Evolutionary conservation across 495 filamentous ascomycete species (phyloP), one percentile per base, ranked within the genome.

Genomic region (Annulohypoxylon nitens): DNA sequence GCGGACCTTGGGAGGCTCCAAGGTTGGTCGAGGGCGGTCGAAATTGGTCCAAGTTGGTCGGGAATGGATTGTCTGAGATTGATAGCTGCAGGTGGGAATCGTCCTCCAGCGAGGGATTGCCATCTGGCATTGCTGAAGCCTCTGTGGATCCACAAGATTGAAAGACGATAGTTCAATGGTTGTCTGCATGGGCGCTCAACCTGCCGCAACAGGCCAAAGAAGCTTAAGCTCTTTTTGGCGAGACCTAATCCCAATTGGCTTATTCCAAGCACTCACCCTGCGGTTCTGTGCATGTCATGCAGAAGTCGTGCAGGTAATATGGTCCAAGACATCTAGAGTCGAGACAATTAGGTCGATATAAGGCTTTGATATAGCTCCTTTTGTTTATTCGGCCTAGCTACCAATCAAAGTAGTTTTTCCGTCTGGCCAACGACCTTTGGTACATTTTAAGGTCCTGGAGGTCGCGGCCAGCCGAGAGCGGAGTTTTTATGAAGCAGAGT

Each of bases 61-160:
- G 71, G 64, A 61, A 79, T 75, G 73, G 68, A 60, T 70, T 71
- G 68, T 64, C 64, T 67, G 64, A 74, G 72, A 67, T 74, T 71
- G 75, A 64, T 74, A 72, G 76, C 75, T 77, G 73, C 71, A 70
- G 63, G 71, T 76, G 70, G 68, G 62, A 69, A 68, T 67, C 75
- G 65, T 80, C 69, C 76, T 80, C 84, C 84, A 84, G 81, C 79
- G 75, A 83, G 71, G 79, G 78, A 26, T 75, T 83, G 84, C 83
- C 83, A 86, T 83, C 83, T 84, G 83, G 83, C 83, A 78, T 65
- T 78, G 78, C 79, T 70, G 71, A 78, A 75, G 70, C 69, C 69
- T 64, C 64, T 71, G 77, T 79, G 77, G 77, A 79, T 75, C 73
- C 72, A 58, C 30, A 26, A 75, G 53, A 75, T 70, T 77, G 77